These are phyloP conservation scores for Salicornia ramosissima DNA, from an alignment of 148 eudicot species.

Conservation along the genomic window DNA sequence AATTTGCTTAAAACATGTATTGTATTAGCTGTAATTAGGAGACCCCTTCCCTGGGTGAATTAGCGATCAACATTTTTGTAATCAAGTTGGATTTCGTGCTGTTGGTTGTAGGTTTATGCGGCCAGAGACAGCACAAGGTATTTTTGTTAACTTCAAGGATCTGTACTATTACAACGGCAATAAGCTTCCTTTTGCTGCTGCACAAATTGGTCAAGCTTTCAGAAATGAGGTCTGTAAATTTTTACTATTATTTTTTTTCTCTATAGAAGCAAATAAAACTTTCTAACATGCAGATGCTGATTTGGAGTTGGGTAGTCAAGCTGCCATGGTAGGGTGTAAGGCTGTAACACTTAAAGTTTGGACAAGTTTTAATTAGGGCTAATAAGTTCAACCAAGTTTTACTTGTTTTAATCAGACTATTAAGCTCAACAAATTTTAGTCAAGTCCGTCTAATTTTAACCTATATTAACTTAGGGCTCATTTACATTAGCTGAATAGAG, in stretches of 20 bases:
- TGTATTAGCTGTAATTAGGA: not conserved
- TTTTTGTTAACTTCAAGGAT: constrained; percentile 96
- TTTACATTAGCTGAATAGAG: too few relatives aligned
- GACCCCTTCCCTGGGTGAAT: not conserved
- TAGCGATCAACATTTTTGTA: not conserved
- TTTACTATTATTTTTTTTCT: not conserved
- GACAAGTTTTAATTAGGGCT: too few relatives aligned
- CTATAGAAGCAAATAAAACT: not conserved
- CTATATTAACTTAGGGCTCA: too few relatives aligned
- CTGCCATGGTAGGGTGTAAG: too few relatives aligned
- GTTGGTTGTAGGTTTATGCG: constrained; percentile 67
- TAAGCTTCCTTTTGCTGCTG: constrained; percentile 97
- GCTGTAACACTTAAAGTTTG: constrained; percentile 7
- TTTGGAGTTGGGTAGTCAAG: not conserved
- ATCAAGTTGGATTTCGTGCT: not conserved
- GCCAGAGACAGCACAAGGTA: constrained; percentile 96
- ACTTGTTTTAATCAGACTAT: too few relatives aligned
- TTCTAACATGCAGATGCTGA: not conserved
- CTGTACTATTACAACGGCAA: constrained; percentile 87
- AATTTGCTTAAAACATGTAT: not conserved
- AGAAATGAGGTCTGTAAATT: constrained; percentile 69
- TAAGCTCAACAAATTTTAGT: too few relatives aligned
- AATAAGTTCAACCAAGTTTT: too few relatives aligned
- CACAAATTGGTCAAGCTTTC: constrained; percentile 96
- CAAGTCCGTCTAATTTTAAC: too few relatives aligned